These are phyloP conservation scores for Entelexis sorbosivorans DNA, from an alignment of 1,139 yeast genomes.

Conservation along the genomic window DNA sequence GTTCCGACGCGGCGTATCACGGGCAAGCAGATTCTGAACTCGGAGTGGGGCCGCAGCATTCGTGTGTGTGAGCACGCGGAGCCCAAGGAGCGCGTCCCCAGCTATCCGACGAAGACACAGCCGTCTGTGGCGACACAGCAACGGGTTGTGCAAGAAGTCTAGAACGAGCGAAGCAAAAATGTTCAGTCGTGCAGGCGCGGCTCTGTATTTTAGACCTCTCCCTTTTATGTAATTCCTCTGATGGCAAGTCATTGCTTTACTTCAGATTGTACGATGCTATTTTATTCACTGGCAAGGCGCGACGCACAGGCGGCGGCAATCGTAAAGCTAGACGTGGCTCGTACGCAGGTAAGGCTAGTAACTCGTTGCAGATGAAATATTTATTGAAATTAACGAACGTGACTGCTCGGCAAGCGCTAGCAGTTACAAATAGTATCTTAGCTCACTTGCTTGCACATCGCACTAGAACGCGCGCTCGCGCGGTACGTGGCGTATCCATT, in stretches of 20 bases:
- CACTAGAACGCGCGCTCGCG: no score
- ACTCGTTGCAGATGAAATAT: no score
- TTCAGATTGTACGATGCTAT: no score
- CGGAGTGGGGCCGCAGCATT: slow-evolving; percentile 94
- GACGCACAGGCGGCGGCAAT: no score
- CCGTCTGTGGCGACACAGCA: not conserved
- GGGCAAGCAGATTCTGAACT: slow-evolving; percentile 74
- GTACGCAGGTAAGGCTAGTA: no score
- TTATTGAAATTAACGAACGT: no score
- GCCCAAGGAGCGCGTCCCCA: not conserved
- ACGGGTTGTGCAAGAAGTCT: slow-evolving; percentile 1
- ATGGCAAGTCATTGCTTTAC: not conserved
- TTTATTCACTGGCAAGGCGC: no score
- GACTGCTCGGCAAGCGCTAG: no score
- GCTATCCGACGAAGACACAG: not conserved
- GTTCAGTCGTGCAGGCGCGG: slow-evolving; percentile 6
- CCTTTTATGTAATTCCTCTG: not conserved
- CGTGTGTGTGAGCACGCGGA: slow-evolving; percentile 62
- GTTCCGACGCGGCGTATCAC: slow-evolving; percentile 75
- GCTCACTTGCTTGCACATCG: no score
- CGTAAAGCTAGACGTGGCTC: no score
- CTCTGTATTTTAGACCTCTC: not conserved
- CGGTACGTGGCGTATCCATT: no score
- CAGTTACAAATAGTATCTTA: no score
- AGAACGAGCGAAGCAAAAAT: not conserved